Evolutionary conservation across 805 yeast genomes (phyloP).

Genomic region (Candida ficus): DNA sequence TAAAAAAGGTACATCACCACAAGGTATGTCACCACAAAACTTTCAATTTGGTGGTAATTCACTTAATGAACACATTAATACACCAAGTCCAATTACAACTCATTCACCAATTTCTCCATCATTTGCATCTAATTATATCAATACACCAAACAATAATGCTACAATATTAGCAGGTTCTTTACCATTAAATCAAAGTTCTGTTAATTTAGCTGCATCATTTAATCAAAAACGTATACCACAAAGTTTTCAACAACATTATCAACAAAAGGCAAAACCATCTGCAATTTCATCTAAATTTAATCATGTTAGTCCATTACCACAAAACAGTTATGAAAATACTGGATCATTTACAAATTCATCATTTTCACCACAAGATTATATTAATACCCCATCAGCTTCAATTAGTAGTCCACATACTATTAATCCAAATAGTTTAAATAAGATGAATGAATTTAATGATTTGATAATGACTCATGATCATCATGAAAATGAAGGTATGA

Average conservation of each 20-base stretch:
- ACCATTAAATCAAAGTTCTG: slow-evolving; percentile 16
- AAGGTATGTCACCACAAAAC: slow-evolving; percentile 16
- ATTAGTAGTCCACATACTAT: not conserved
- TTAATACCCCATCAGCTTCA: not conserved
- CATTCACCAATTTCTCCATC: slow-evolving; percentile 25
- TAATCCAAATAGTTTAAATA: slow-evolving; percentile 4
- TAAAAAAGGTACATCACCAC: slow-evolving; percentile 13
- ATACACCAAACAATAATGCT: slow-evolving; percentile 1
- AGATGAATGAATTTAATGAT: slow-evolving; percentile 5
- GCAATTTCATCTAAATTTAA: not conserved
- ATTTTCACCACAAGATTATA: slow-evolving; percentile 1
- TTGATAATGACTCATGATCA: slow-evolving; percentile 6
- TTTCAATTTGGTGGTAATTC: slow-evolving; percentile 3
- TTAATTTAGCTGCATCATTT: slow-evolving; percentile 22
- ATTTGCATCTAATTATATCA: slow-evolving; percentile 6
- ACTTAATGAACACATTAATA: slow-evolving; percentile 6
- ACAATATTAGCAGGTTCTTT: slow-evolving; percentile 14
- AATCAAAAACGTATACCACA: slow-evolving; percentile 27
- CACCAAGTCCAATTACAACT: slow-evolving; percentile 23
- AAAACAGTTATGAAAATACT: not conserved
- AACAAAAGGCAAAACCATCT: no score
- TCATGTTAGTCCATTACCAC: not conserved
- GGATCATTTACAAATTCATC: slow-evolving; percentile 1
- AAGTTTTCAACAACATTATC: slow-evolving; percentile 14
- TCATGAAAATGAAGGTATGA: not conserved